Evolutionary conservation across 192 early-diverging fungal species (phyloP), one percentile per base, ranked within the genome.

Genomic region (Gonapodya sp.): DNA sequence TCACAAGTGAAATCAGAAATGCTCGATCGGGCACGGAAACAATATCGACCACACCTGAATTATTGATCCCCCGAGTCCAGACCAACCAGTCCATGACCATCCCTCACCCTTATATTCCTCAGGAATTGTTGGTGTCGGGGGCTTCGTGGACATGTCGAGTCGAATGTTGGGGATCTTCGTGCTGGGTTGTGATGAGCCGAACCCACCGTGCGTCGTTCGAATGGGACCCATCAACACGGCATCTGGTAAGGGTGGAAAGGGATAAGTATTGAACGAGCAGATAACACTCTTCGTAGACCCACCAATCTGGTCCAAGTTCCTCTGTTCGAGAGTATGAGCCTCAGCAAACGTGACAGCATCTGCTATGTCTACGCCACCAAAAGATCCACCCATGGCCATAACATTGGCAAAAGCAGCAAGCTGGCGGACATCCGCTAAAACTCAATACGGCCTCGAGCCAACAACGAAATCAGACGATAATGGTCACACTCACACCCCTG

Each of bases 81-180:
- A 14, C 75, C 75, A 77, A 8, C 75, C 75, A 34, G 2, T 31
- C 75, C 75, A 77, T 34, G 75, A 32, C 75, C 75, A 77, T 34
- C 75, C 75, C 8, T 77, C 75, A 14, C 75, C 75, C 31, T 77
- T 77, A 8, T 34, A 77, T 33, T 34, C 75, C 31, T 77, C 75
- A 34, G 75, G 75, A 18, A 77, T 34, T 2, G 18, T 34, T 18
- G 34, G 34, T 33, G 18, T 77, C 18, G 75, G 75, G 34, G 75
- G 75, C 2, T 31, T 31, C 2, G 75, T 34, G 31, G 75, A 16
- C 2, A 18, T 31, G 75, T 77, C 75, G 75, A 34, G 30, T 34
- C 34, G 18, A 34, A 77, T 31, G 31, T 34, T 32, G 14, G 75
- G 75, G 8, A 77, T 32, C 34, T 77, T 77, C 8, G 34, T 18